Conservation (phyloP, 2,329 filamentous ascomycete species). For the Aspergillus jensenii region DNA sequence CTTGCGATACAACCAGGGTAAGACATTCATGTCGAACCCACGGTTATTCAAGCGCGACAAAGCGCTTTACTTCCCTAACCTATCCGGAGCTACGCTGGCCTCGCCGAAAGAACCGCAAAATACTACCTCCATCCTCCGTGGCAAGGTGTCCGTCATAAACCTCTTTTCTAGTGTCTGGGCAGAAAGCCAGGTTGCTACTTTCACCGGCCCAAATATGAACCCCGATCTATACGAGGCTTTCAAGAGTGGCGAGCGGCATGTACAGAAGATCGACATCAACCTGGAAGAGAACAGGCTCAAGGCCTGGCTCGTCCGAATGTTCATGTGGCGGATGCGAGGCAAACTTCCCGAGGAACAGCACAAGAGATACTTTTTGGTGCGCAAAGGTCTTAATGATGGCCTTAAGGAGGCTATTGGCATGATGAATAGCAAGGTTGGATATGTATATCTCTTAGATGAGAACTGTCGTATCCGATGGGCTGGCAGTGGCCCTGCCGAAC, state of each 20-base stretch:
- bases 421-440: slow-evolving; percentile 88
- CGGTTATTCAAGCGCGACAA: slow-evolving; percentile 79
- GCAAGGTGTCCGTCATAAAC: slow-evolving; percentile 74
- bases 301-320: slow-evolving; percentile 56
- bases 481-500: slow-evolving; percentile 60
- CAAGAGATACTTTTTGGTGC: slow-evolving; percentile 59
- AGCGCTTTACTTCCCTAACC: slow-evolving; percentile 90
- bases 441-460: slow-evolving; percentile 85
- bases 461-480: slow-evolving; percentile 93
- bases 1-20: slow-evolving; percentile 78
- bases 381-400: slow-evolving; percentile 55
- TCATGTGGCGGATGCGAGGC: slow-evolving; percentile 51
- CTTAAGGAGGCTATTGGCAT: slow-evolving; percentile 63
- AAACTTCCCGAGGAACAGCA: slow-evolving; percentile 53
- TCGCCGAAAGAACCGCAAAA: slow-evolving; percentile 58
- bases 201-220: slow-evolving; percentile 66
- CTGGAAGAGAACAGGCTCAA: slow-evolving; percentile 76
- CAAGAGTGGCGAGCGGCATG: slow-evolving; percentile 50
- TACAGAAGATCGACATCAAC: slow-evolving; percentile 84
- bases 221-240: slow-evolving; percentile 66
- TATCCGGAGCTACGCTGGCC: slow-evolving; percentile 74
- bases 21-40: slow-evolving; percentile 84
- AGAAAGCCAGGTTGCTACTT: slow-evolving; percentile 73
- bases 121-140: slow-evolving; percentile 73
- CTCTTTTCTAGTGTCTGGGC: slow-evolving; percentile 86